Percentiles rank a stretch among this genome's conserved stretches.
These are phyloP conservation scores for Osmozyma mogii DNA, from an alignment of 805 yeast genomes.

Conservation along the genomic window DNA sequence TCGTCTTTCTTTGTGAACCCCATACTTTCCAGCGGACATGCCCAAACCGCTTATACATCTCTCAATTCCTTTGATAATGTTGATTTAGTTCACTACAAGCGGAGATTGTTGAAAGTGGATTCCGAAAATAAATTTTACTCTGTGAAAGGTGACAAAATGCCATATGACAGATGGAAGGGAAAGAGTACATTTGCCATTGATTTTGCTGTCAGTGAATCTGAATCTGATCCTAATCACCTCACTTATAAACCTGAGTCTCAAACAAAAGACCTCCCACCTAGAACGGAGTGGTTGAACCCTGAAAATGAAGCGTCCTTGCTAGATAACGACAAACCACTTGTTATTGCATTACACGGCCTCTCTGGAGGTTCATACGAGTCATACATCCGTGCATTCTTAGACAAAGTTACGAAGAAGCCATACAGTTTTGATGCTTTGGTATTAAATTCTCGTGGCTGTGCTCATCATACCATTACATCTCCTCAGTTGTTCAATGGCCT, in stretches of 20 bases:
- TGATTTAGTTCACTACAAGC: slow-evolving; percentile 38
- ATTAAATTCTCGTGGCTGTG: slow-evolving; percentile 69
- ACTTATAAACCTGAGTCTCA: slow-evolving; percentile 37
- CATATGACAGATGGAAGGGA: slow-evolving; percentile 35
- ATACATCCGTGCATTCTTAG: slow-evolving; percentile 50
- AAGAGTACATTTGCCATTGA: slow-evolving; percentile 43
- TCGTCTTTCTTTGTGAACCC: slow-evolving; percentile 39
- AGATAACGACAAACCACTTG: slow-evolving; percentile 41
- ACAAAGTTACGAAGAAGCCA: slow-evolving; percentile 31
- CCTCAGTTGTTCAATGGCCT: slow-evolving; percentile 61
- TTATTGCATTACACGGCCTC: slow-evolving; percentile 61
- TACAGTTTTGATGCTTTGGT: slow-evolving; percentile 49
- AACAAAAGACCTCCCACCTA: slow-evolving; percentile 53
- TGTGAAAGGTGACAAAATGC: slow-evolving; percentile 20
- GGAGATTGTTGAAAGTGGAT: slow-evolving; percentile 31
- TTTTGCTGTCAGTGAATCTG: slow-evolving; percentile 31
- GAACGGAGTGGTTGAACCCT: slow-evolving; percentile 54
- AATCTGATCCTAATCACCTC: slow-evolving; percentile 15
- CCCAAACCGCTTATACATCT: slow-evolving; percentile 44
- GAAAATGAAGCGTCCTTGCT: slow-evolving; percentile 30
- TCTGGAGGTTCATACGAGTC: slow-evolving; percentile 80
- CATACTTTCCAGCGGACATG: slow-evolving; percentile 37
- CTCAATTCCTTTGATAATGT: slow-evolving; percentile 33
- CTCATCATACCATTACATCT: slow-evolving; percentile 62
- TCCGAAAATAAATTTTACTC: slow-evolving; percentile 16